A percentile compares a stretch with the other conserved stretches of the same genome.
Evolutionary conservation across 805 yeast genomes (phyloP).

Genomic region (Ogataea minuta): DNA sequence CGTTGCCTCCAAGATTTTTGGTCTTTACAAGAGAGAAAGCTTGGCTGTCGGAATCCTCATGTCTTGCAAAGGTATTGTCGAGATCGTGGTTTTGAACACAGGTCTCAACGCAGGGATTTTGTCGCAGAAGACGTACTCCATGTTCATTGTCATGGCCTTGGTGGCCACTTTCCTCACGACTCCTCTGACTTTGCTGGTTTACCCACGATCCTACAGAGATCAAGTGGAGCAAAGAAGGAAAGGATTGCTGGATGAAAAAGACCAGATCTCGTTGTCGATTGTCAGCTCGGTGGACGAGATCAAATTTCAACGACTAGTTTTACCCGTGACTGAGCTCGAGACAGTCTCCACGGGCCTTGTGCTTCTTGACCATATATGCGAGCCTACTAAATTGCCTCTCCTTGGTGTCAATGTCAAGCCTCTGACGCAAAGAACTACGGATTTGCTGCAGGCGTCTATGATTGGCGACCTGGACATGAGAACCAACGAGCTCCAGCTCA

Average conservation of each 20-base stretch:
- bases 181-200: constrained; percentile 60
- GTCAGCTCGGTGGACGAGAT: constrained; percentile 29
- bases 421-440: constrained; percentile 66
- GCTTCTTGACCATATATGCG: constrained; percentile 28
- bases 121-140: constrained; percentile 62
- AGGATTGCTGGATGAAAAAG: constrained; percentile 5
- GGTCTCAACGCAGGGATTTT: constrained; percentile 74
- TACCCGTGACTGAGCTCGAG: constrained; percentile 29
- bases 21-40: constrained; percentile 71
- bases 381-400: constrained; percentile 31
- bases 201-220: constrained; percentile 62
- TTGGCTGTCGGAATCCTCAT: constrained; percentile 74
- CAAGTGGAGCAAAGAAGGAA: constrained; percentile 37
- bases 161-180: constrained; percentile 75
- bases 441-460: constrained; percentile 63
- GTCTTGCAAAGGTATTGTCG: constrained; percentile 90
- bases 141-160: constrained; percentile 83
- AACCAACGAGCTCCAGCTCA: constrained; percentile 34
- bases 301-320: constrained; percentile 23
- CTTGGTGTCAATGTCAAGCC: constrained; percentile 57
- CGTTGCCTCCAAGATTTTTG: constrained; percentile 58
- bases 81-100: constrained; percentile 71
- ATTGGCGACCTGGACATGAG: constrained; percentile 16
- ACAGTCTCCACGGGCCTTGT: constrained; percentile 32
- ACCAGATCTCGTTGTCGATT: constrained; percentile 20